phyloP scores from a whole-genome alignment of 305 asterid genomes.

The Salvia sclarea region DNA sequence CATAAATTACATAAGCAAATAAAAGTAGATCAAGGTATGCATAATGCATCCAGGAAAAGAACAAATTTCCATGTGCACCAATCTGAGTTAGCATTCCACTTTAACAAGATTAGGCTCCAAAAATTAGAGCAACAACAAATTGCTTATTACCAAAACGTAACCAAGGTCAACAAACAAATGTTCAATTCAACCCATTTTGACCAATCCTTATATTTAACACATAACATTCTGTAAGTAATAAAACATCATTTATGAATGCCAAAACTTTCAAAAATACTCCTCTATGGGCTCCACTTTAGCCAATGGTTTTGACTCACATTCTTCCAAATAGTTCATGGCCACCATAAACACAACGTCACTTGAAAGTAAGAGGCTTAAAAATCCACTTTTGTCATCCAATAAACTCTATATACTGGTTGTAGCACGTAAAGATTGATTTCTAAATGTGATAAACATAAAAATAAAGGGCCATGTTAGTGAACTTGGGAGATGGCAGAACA shows the following conservation, averaged over 20 bases:
- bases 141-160: conserved; percentile 19
- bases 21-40: neutral
- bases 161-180: conserved; percentile 8
- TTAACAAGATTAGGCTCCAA: neutral
- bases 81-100: conserved; percentile 10
- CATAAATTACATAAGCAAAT: conserved; percentile 29
- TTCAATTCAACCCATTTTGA: conserved; percentile 8
- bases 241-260: neutral
- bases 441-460: conserved; percentile 8
- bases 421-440: conserved; percentile 8
- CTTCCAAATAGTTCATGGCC: neutral
- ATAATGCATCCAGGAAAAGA: conserved; percentile 11
- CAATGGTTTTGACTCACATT: neutral
- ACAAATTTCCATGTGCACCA: conserved; percentile 27
- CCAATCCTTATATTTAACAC: conserved; percentile 18
- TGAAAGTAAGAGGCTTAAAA: neutral
- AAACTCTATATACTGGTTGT: conserved; percentile 10
- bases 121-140: neutral
- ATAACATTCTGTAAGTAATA: conserved; percentile 2
- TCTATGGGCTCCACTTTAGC: neutral
- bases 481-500: conserved; percentile 22
- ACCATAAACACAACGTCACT: conserved; percentile 1
- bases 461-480: neutral
- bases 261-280: neutral
- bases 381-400: conserved; percentile 7